These are phyloP conservation scores for Venturia pyrina DNA, from an alignment of 2,329 filamentous ascomycete species.

Conservation along the genomic window DNA sequence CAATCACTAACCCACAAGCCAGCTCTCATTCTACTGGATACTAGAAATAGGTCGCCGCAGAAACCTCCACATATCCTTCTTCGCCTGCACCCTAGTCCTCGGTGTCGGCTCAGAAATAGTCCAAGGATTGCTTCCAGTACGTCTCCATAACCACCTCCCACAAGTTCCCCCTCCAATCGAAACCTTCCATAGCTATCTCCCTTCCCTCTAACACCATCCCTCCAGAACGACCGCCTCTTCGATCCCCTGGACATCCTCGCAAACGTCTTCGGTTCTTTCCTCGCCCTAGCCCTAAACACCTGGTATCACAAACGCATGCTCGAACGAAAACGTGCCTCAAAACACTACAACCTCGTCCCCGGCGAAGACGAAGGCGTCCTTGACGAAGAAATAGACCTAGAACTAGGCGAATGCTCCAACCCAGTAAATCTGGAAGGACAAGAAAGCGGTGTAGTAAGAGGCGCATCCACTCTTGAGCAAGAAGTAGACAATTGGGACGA, in stretches of 20 bases:
- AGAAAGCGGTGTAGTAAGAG: constrained; percentile 51
- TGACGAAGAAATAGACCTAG: constrained; percentile 47
- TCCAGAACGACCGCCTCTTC: constrained; percentile 42
- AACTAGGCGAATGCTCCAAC: constrained; percentile 55
- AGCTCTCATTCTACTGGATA: constrained; percentile 83
- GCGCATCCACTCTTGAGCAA: constrained; percentile 50
- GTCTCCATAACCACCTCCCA: constrained; percentile 21
- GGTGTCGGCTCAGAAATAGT: constrained; percentile 67
- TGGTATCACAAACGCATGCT: constrained; percentile 97
- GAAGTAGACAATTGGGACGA: constrained; percentile 94
- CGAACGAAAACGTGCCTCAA: constrained; percentile 67
- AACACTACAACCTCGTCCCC: constrained; percentile 61
- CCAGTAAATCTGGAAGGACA: constrained; percentile 30
- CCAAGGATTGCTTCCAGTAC: constrained; percentile 57
- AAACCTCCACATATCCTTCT: constrained; percentile 70
- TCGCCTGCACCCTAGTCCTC: constrained; percentile 65
- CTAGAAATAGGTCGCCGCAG: constrained; percentile 82
- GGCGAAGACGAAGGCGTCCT: constrained; percentile 38
- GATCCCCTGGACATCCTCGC: constrained; percentile 81
- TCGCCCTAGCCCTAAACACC: constrained; percentile 62
- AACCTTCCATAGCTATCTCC: too few species aligned
- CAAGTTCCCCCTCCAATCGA: not conserved
- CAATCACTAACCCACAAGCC: constrained; percentile 1
- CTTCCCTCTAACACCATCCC: not conserved
- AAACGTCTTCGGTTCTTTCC: constrained; percentile 70